These are phyloP conservation scores for Trematosphaeria pertusa DNA, from an alignment of 2,329 filamentous ascomycete genomes.

Conservation along the genomic window DNA sequence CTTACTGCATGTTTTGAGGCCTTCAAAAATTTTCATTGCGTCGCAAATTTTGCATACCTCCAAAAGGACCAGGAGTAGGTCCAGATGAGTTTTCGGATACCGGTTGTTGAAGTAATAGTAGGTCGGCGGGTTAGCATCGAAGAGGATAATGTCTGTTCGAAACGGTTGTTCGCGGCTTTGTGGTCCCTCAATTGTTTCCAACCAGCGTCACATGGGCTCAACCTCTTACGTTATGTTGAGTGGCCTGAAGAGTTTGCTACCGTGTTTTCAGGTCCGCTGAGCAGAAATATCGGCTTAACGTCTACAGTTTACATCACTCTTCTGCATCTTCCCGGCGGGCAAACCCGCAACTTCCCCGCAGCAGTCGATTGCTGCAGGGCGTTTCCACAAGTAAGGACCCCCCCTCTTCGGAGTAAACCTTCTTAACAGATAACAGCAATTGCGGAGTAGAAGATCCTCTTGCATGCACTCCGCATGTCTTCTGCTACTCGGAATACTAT, in stretches of 20 bases:
- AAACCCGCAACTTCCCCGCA: too few relatives aligned
- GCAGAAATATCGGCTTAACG: too few relatives aligned
- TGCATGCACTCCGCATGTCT: too few relatives aligned
- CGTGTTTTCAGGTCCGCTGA: too few relatives aligned
- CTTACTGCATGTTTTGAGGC: slow-evolving; percentile 21
- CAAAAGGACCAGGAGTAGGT: too few relatives aligned
- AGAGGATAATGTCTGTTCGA: slow-evolving; percentile 22
- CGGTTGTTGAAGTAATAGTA: slow-evolving; percentile 4
- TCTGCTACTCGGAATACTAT: slow-evolving; percentile 17
- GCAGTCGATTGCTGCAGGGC: too few relatives aligned
- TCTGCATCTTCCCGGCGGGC: too few relatives aligned
- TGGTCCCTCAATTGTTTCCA: not conserved
- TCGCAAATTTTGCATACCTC: slow-evolving; percentile 5
- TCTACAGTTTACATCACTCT: too few relatives aligned
- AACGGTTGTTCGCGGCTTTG: slow-evolving; percentile 40
- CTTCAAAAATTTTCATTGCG: slow-evolving; percentile 1
- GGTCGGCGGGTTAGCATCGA: slow-evolving; percentile 13
- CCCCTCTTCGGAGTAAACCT: not conserved
- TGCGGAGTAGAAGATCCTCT: too few relatives aligned
- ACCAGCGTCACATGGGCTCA: slow-evolving; percentile 10
- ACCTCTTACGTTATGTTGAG: slow-evolving; percentile 29
- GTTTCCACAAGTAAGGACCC: not conserved
- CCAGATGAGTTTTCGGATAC: not conserved
- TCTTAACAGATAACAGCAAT: too few relatives aligned
- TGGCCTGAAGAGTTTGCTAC: too few relatives aligned